Conservation (phyloP, 1,284 basidiomycete genomes). For the Apiotrichum montevideense region DNA sequence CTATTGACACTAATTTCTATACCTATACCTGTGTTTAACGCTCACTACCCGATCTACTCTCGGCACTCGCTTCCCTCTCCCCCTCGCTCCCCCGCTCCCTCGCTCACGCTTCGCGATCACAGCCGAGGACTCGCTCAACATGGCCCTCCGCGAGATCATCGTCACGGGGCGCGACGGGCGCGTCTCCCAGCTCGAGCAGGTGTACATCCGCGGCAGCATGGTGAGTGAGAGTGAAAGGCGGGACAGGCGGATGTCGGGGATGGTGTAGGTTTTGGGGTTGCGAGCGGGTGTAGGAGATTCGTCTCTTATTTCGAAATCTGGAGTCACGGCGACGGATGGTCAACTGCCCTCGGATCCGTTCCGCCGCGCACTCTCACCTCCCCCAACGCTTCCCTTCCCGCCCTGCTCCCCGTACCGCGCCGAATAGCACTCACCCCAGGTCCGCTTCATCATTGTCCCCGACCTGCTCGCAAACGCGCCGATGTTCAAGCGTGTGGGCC, state of each 20-base stretch:
- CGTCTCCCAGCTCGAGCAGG: slow-evolving; percentile 98
- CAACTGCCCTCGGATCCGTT: too few relatives aligned
- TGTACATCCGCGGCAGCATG: slow-evolving; percentile 98
- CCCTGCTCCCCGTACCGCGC: too few relatives aligned
- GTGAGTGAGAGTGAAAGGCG: slow-evolving; percentile 24
- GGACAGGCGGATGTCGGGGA: too few relatives aligned
- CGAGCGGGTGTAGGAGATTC: too few relatives aligned
- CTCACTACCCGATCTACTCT: slow-evolving; percentile 3
- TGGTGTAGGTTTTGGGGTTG: too few relatives aligned
- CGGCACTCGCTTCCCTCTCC: not conserved
- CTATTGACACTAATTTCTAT: too few relatives aligned
- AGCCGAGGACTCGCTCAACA: slow-evolving; percentile 99
- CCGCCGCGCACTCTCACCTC: too few relatives aligned
- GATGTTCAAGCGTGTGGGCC: slow-evolving; percentile 99
- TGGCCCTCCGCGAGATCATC: slow-evolving; percentile 92
- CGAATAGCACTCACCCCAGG: slow-evolving; percentile 22
- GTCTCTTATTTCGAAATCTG: too few relatives aligned
- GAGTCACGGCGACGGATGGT: too few relatives aligned
- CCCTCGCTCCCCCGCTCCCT: not conserved
- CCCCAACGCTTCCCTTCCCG: too few relatives aligned
- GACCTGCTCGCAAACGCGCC: slow-evolving; percentile 99
- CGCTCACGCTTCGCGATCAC: slow-evolving; percentile 12
- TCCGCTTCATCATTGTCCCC: slow-evolving; percentile 97
- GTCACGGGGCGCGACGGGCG: slow-evolving; percentile 97
- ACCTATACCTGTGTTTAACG: not conserved